Conservation (phyloP, 352 stramenopile genomes). For the Pelagophyceae sp. region DNA sequence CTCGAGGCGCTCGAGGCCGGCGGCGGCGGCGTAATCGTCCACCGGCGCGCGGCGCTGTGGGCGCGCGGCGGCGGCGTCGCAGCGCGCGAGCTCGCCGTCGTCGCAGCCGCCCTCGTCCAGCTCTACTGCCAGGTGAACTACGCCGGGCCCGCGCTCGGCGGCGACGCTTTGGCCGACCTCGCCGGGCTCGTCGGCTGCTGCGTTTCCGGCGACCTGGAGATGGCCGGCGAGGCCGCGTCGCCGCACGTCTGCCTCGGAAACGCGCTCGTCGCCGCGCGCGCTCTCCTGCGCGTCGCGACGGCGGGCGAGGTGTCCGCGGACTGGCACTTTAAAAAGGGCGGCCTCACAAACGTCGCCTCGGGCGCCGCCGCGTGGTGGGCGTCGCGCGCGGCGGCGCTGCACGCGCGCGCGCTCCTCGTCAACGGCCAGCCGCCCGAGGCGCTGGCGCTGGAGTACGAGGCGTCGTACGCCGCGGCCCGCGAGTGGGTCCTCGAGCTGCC, state of each 20-base stretch:
- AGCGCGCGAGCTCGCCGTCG: constrained; percentile 17
- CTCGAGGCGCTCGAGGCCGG: constrained; percentile 19
- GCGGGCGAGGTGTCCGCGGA: constrained; percentile 12
- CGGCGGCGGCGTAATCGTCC: constrained; percentile 11
- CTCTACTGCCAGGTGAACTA: constrained; percentile 33
- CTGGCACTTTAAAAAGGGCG: not conserved
- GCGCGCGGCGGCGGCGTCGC: not conserved
- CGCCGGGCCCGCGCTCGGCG: constrained; percentile 22
- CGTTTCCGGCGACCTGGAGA: not conserved
- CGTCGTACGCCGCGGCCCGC: not conserved
- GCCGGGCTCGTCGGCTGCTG: not conserved
- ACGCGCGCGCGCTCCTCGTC: constrained; percentile 15
- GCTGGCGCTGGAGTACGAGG: constrained; percentile 4
- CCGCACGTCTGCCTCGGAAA: not conserved
- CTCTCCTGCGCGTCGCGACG: not conserved
- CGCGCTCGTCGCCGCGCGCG: not conserved
- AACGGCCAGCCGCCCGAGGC: not conserved
- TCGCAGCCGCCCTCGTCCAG: constrained; percentile 23
- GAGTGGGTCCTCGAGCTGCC: not conserved
- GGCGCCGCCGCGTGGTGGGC: constrained; percentile 9
- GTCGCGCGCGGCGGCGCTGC: constrained; percentile 1
- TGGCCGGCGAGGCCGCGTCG: constrained; percentile 13
- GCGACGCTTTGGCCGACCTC: not conserved
- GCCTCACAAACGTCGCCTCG: not conserved
- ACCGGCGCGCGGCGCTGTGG: constrained; percentile 16